Base-by-base conservation (phyloP, 176 grass and related monocot species). In the Coix lacrymajobi region DNA sequence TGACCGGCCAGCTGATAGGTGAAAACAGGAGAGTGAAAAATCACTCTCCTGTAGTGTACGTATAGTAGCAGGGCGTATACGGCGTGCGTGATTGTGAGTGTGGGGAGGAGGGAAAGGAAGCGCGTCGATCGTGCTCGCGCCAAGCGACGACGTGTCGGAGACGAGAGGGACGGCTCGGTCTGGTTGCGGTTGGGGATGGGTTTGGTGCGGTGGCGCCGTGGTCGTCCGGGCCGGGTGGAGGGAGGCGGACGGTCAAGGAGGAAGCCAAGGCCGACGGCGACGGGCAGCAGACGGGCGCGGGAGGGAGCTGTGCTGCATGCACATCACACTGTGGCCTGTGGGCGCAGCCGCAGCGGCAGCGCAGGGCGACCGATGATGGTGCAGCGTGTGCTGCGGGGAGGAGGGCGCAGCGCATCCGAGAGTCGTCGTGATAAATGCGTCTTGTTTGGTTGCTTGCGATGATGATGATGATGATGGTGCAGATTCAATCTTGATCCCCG, bases 381-480 rank as follows among this genome's bases (percentile, higher is more conserved):
- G n/a, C n/a, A n/a, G n/a, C n/a, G n/a, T 31, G 58, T 66, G 39
- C 63, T 26, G 49, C 14, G 11, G 6, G 62, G 30, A 62, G 19
- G 73, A 80, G 62, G 81, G 75, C 33, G 28, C 33, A n/a, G 37
- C 22, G 36, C 17, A 48, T 54, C 74, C 34, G 29, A 30, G 49
- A 70, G 63, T 43, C 51, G 24, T 33, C 77, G 71, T 40, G 77
- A 85, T 85, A n/a, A 81, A 81, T 85, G 71, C 8, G 83, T 2
- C 64, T 51, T 52, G 49, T 70, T 81, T 71, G 51, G 54, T 56
- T 56, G 52, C 78, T 89, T 81, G 20, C 65, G 33, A 84, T 61
- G 66, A 62, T 67, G 56, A 4, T 6, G 36, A 37, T 33, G 40
- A 48, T 5, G 36, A 37, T 33, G 40, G 17, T 5, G 7, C 6